Conservation (phyloP, 345 rosid genomes). For the Citrus sinensis region DNA sequence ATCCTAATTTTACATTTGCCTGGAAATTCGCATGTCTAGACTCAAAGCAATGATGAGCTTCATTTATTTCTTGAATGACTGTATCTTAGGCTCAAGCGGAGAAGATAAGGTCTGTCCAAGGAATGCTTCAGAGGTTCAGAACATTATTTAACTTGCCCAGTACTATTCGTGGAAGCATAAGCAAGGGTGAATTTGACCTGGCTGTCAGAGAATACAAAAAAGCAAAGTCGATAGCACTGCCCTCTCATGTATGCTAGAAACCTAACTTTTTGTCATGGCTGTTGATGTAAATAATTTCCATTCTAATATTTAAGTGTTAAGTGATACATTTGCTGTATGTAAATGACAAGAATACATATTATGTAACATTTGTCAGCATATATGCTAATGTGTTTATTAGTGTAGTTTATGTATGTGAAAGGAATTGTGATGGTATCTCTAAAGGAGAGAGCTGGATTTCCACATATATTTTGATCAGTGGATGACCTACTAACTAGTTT, state of each 20-base stretch:
- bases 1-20: slow-evolving; percentile 8
- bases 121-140: slow-evolving; percentile 96
- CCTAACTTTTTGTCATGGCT: slow-evolving; percentile 6
- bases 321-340: not conserved
- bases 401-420: not conserved
- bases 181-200: slow-evolving; percentile 96
- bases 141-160: slow-evolving; percentile 95
- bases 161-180: slow-evolving; percentile 85
- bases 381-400: not conserved
- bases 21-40: not conserved
- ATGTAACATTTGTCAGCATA: not conserved
- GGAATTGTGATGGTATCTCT: not conserved
- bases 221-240: slow-evolving; percentile 95
- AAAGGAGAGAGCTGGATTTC: not conserved
- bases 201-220: slow-evolving; percentile 98
- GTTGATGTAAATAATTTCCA: not conserved
- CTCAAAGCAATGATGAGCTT: not conserved
- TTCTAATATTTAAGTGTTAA: not conserved
- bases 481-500: not conserved
- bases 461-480: not conserved
- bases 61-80: slow-evolving; percentile 16
- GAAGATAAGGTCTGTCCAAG: slow-evolving; percentile 98
- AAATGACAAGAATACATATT: not conserved
- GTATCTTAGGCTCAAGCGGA: slow-evolving; percentile 86
- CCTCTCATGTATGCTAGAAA: slow-evolving; percentile 73